Evolutionary conservation across 2,329 filamentous ascomycete species (phyloP).

Genomic region (Massarina eburnea): DNA sequence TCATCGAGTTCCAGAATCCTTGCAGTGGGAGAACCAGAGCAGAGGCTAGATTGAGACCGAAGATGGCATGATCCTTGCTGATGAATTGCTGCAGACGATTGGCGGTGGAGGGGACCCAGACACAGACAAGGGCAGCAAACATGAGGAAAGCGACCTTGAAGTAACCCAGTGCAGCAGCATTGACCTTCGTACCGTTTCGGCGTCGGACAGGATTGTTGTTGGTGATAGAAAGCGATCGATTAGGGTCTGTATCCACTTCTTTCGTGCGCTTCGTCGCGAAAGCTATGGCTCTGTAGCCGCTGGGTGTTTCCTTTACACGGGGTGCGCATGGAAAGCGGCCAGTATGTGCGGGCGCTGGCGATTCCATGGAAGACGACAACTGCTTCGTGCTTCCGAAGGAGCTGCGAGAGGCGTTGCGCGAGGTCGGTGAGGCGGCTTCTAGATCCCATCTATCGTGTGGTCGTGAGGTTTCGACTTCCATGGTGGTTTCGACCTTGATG

Average conservation of each 20-base stretch:
- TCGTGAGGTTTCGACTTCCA: constrained; percentile 59
- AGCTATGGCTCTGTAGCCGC: constrained; percentile 12
- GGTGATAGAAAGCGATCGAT: constrained; percentile 6
- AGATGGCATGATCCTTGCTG: constrained; percentile 49
- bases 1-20: constrained; percentile 81
- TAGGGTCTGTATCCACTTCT: constrained; percentile 1
- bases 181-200: constrained; percentile 51
- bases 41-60: constrained; percentile 68
- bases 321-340: background rate
- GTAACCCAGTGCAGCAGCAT: constrained; percentile 65
- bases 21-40: constrained; percentile 78
- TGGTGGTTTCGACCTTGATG: constrained; percentile 57
- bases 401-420: constrained; percentile 25
- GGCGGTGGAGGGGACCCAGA: constrained; percentile 75
- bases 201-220: constrained; percentile 8
- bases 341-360: background rate
- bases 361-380: constrained; percentile 5
- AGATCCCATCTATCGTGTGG: constrained; percentile 15
- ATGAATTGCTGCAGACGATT: constrained; percentile 75
- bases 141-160: constrained; percentile 71
- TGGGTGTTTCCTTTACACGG: constrained; percentile 1
- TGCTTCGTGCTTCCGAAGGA: constrained; percentile 34
- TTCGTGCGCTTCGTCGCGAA: constrained; percentile 9
- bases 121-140: constrained; percentile 70
- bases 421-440: constrained; percentile 6